Percentiles rank a stretch among this genome's conserved stretches.
phyloP scores from a whole-genome alignment of 768 basidiomycete species.

The Hygrocybe punicea region DNA sequence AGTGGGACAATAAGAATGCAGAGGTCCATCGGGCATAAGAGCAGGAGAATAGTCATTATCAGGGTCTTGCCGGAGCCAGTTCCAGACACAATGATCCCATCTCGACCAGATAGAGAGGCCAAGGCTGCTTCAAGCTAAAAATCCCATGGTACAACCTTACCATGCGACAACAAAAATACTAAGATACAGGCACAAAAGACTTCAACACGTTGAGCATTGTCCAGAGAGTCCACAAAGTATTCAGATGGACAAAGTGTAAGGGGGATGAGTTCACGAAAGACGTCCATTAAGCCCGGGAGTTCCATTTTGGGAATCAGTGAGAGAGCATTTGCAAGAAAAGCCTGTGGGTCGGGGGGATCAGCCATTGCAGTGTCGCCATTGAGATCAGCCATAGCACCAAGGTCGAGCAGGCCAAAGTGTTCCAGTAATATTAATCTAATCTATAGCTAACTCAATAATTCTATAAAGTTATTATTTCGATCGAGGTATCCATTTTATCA shows the following conservation, averaged over 20 bases:
- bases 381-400: too few species aligned
- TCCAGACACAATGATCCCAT: conserved; percentile 20
- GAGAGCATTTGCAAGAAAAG: too few species aligned
- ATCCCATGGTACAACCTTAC: background rate
- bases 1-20: conserved; percentile 13
- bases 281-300: background rate
- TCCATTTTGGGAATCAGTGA: too few species aligned
- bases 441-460: too few species aligned
- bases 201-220: background rate
- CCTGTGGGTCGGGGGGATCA: too few species aligned
- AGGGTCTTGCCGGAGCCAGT: conserved; percentile 23
- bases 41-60: conserved; percentile 23
- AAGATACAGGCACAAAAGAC: background rate
- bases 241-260: background rate
- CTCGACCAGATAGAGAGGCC: conserved; percentile 12
- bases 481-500: background rate
- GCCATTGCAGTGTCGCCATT: too few species aligned
- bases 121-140: conserved; percentile 8
- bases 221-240: background rate
- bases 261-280: background rate
- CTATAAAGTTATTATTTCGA: too few species aligned
- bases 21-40: conserved; percentile 13
- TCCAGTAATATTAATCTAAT: too few species aligned
- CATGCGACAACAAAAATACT: background rate
- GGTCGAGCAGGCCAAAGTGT: too few species aligned